Conservation (phyloP, 129 eudicot genomes). For the Silybum marianum region DNA sequence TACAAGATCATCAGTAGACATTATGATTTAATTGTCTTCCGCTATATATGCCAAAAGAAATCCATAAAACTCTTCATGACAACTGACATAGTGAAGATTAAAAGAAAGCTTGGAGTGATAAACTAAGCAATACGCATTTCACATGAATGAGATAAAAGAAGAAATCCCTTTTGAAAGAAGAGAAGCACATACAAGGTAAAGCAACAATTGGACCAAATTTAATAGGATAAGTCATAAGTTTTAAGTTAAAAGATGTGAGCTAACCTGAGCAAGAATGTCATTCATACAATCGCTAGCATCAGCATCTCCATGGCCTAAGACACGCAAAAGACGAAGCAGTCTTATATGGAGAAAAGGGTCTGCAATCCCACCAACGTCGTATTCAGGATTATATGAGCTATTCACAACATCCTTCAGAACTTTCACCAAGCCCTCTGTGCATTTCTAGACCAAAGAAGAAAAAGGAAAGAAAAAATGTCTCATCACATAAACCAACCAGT, state of each 20-base stretch:
- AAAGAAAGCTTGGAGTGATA: background rate
- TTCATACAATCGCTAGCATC: constrained; percentile 98
- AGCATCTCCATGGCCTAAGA: constrained; percentile 89
- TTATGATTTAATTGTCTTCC: constrained; percentile 1
- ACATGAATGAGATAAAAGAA: background rate
- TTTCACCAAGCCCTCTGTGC: constrained; percentile 85
- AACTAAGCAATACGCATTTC: background rate
- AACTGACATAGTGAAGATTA: background rate
- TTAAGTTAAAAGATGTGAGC: constrained; percentile 19
- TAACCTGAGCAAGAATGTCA: constrained; percentile 98
- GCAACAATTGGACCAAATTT: background rate
- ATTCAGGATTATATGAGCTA: constrained; percentile 96
- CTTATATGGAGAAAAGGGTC: constrained; percentile 97
- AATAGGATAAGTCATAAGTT: background rate
- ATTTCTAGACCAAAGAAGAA: constrained; percentile 58
- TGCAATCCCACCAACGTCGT: constrained; percentile 83
- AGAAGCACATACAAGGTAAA: background rate
- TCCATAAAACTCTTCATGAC: constrained; percentile 3
- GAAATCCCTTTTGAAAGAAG: background rate
- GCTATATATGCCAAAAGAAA: constrained; percentile 8
- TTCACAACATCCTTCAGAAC: constrained; percentile 85
- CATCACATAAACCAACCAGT: constrained; percentile 2
- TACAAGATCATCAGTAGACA: constrained; percentile 20
- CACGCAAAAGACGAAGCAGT: constrained; percentile 71
- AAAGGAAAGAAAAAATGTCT: background rate